phyloP scores from a whole-genome alignment of 306 rosid species.

The Dryas alaskensis region DNA sequence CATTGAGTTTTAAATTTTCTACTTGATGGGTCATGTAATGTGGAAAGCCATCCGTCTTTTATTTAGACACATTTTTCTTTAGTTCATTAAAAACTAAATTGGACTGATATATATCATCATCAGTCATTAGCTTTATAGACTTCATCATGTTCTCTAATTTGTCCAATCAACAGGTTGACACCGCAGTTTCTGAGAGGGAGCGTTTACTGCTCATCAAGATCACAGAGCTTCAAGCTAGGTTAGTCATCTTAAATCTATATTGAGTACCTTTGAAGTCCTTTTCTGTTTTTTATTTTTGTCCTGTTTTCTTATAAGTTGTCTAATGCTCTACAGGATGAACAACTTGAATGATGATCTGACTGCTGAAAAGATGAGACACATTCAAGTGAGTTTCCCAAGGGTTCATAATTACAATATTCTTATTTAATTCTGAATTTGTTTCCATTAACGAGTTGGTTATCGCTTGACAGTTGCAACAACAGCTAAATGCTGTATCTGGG shows the following conservation, averaged over 20 bases:
- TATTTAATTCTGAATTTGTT: constrained; percentile 13
- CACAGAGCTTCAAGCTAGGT: constrained; percentile 92
- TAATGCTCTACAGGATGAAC: constrained; percentile 53
- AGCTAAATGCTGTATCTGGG: constrained; percentile 46
- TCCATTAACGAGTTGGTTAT: constrained; percentile 21
- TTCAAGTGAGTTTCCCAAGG: constrained; percentile 57
- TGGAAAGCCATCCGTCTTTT: no score
- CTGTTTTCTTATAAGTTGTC: constrained; percentile 6
- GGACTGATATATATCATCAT: background rate
- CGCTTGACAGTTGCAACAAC: constrained; percentile 74
- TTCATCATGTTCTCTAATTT: constrained; percentile 12
- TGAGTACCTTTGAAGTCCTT: constrained; percentile 14
- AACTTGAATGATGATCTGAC: constrained; percentile 72
- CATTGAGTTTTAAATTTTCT: background rate
- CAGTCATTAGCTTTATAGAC: constrained; percentile 12
- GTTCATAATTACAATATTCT: background rate
- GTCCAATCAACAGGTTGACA: constrained; percentile 51
- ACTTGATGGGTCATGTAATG: no score
- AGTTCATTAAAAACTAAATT: background rate
- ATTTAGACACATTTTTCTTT: background rate
- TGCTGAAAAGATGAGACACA: constrained; percentile 72
- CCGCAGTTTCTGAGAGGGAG: constrained; percentile 74
- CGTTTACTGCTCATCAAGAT: constrained; percentile 53
- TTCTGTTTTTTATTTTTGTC: constrained; percentile 5
- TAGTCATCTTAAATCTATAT: constrained; percentile 25